Evolutionary conservation across 2,329 filamentous ascomycete species (phyloP).

Genomic region (Cordyceps militaris): DNA sequence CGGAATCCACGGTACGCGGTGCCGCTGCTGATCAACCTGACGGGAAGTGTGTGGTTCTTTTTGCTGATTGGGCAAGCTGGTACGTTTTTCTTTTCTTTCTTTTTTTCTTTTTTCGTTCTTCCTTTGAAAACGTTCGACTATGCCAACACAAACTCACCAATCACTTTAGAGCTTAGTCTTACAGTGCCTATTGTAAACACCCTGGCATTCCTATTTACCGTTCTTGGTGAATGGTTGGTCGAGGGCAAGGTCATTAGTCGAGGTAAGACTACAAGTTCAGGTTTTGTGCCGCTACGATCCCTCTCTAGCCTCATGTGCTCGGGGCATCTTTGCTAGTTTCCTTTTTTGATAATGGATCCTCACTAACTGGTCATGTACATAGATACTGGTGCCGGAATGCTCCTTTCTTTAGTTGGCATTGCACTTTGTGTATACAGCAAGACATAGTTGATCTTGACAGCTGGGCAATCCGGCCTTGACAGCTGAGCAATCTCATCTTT

Average conservation of each 20-base stretch:
- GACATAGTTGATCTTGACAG: background rate
- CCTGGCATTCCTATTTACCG: constrained; percentile 90
- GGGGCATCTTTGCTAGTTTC: background rate
- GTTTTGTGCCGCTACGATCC: background rate
- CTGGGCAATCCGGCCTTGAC: background rate
- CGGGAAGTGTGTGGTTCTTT: constrained; percentile 95
- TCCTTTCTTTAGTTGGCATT: constrained; percentile 70
- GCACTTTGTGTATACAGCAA: constrained; percentile 74
- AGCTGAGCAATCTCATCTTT: background rate
- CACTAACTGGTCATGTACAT: constrained; percentile 40
- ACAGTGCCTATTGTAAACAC: constrained; percentile 95
- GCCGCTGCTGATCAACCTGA: constrained; percentile 79
- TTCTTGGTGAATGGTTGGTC: constrained; percentile 90
- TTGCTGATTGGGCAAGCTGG: constrained; percentile 86
- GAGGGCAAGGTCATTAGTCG: constrained; percentile 83
- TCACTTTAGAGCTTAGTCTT: constrained; percentile 67
- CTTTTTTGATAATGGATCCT: background rate
- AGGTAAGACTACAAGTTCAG: constrained; percentile 43
- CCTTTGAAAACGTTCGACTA: background rate
- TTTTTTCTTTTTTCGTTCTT: background rate
- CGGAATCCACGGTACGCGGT: constrained; percentile 77
- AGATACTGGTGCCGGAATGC: constrained; percentile 83
- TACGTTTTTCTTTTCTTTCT: constrained; percentile 35
- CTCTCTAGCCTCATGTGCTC: background rate
- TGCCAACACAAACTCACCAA: background rate